Evolutionary conservation across 768 basidiomycete species (phyloP), one percentile per base, ranked within the genome.

Genomic region (Lactarius trivialis): DNA sequence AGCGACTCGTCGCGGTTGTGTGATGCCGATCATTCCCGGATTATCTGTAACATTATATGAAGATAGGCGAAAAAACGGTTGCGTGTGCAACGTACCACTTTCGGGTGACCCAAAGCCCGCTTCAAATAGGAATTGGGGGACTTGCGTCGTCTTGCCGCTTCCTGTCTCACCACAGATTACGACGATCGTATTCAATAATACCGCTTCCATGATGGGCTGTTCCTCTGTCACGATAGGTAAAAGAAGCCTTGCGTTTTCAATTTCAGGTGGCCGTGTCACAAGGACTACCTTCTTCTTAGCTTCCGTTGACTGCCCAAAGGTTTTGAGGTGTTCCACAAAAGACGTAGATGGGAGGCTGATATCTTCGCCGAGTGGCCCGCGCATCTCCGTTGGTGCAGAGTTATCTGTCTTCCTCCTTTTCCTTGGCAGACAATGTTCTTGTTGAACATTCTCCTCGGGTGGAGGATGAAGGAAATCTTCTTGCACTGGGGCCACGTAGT

Each of bases 81-180:
- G 14, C 14, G 57, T 66, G 1, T 14, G 43, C 53, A 5, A 73
- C 81, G 58, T 71, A 95, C 94, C 92, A 70, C 89, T 91, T 17
- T 80, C 85, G 8, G 85, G 79, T 52, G 83, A 82, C 2, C 96
- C 97, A 71, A 95, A 98, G 0, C 97, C 97, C 24, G 91, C 92
- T 73, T 99, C 97, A 64, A 88, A 98, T n/a, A 99, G 78, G 75
- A 98, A 98, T 72, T 98, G 97, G 12, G 97, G 97, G 7, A 98
- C 86, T 73, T 98, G 97, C 0, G 97, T 99, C 1, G 97, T 98
- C 76, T 98, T 99, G 51, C 97, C 97, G 70, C 92, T 95, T 54
- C 97, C 97, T 17, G 97, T 99, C 78, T 99, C 96, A 73, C 97
- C 88, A 64, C 86, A 88, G 49, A 97, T 86, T 60, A 95, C 82